phyloP scores from a whole-genome alignment of 352 stramenopile genomes.

The Pythium insidiosum region DNA sequence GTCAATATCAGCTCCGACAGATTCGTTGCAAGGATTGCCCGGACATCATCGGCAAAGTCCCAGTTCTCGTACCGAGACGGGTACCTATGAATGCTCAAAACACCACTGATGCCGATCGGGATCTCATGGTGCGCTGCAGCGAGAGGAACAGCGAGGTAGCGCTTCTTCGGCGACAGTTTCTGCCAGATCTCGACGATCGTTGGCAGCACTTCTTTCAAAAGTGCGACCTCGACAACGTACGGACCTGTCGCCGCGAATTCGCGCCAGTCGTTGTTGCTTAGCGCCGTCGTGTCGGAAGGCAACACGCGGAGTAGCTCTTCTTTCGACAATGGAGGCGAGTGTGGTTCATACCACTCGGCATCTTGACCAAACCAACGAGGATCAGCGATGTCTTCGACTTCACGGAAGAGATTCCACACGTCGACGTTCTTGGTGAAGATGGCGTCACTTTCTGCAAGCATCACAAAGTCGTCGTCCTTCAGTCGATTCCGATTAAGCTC shows the following conservation, averaged over 20 bases:
- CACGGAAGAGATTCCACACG: constrained; percentile 55
- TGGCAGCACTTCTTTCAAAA: constrained; percentile 42
- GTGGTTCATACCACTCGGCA: constrained; percentile 72
- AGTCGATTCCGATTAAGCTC: constrained; percentile 23
- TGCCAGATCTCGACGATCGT: constrained; percentile 37
- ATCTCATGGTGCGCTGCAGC: constrained; percentile 47
- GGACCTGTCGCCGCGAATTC: constrained; percentile 62
- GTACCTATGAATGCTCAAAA: constrained; percentile 73
- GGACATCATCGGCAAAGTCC: constrained; percentile 79
- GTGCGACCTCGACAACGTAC: constrained; percentile 51
- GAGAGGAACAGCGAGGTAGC: constrained; percentile 61
- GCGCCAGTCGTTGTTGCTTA: constrained; percentile 55
- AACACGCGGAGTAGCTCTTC: constrained; percentile 28
- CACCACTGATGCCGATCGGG: constrained; percentile 53
- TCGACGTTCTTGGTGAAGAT: constrained; percentile 79
- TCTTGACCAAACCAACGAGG: constrained; percentile 60
- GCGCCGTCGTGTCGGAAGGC: constrained; percentile 27
- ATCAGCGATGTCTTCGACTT: constrained; percentile 51
- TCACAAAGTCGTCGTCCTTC: constrained; percentile 53
- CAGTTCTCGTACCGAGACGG: constrained; percentile 82
- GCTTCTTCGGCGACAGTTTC: constrained; percentile 39
- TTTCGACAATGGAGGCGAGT: constrained; percentile 27
- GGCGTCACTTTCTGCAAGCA: constrained; percentile 72
- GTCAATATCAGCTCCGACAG: constrained; percentile 23
- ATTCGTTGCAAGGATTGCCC: constrained; percentile 68